Evolutionary conservation across 1,284 basidiomycete species (phyloP).

Genomic region (Ustilago loliicola): DNA sequence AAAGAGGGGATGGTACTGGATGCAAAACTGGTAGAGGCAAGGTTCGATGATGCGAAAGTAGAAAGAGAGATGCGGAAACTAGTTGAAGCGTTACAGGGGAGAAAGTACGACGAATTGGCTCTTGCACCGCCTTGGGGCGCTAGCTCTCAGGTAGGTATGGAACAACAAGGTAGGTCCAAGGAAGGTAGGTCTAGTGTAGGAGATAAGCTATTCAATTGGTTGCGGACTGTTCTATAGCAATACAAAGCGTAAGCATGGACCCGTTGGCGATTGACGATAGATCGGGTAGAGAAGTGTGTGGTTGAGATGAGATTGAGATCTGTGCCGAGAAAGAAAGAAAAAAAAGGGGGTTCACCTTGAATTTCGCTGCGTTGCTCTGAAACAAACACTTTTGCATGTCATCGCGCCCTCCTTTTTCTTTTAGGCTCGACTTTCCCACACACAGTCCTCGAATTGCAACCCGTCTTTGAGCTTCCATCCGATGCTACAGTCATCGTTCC

Average conservation of each 20-base stretch:
- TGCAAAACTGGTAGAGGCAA: slow-evolving; percentile 34
- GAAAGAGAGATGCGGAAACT: slow-evolving; percentile 25
- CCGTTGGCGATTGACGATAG: background rate
- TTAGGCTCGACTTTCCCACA: background rate
- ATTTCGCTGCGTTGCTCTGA: slow-evolving; percentile 8
- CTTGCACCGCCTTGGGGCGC: slow-evolving; percentile 47
- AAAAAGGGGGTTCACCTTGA: background rate
- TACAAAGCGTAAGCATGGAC: background rate
- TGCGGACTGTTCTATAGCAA: slow-evolving; percentile 33
- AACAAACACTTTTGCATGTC: slow-evolving; percentile 7
- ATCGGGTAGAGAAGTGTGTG: background rate
- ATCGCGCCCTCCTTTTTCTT: background rate
- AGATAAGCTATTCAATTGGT: slow-evolving; percentile 22
- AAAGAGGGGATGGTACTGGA: slow-evolving; percentile 53
- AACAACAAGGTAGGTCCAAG: background rate
- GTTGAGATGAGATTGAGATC: background rate
- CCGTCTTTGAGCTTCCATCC: background rate
- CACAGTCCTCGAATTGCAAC: background rate
- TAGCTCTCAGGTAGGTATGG: background rate
- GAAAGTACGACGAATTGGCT: slow-evolving; percentile 54
- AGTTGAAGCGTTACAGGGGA: slow-evolving; percentile 27
- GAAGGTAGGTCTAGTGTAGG: background rate
- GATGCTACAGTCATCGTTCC: background rate
- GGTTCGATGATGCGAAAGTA: slow-evolving; percentile 12
- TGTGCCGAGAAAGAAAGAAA: background rate